A percentile compares a stretch with the other conserved stretches of the same genome.
Evolutionary conservation across 2,329 filamentous ascomycete genomes (phyloP).

Genomic region (Corynespora cassiicola): DNA sequence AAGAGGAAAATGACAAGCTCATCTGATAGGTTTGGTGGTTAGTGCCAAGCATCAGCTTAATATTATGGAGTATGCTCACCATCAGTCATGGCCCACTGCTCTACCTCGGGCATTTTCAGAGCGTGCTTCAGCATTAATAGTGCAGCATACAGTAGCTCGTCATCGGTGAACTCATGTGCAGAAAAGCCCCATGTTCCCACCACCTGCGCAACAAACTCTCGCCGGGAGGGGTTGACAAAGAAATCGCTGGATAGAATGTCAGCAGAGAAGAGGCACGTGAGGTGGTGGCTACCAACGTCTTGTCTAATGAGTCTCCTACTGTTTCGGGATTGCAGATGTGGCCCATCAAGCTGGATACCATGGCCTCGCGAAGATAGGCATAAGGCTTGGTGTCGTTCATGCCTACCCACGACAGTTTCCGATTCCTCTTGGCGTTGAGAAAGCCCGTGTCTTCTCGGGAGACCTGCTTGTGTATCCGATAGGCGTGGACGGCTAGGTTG

Average conservation of each 20-base stretch:
- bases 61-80: constrained; percentile 61
- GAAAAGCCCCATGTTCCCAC: constrained; percentile 87
- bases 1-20: constrained; percentile 85
- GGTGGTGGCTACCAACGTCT: constrained; percentile 55
- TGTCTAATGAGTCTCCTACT: constrained; percentile 66
- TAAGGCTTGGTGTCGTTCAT: constrained; percentile 85
- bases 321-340: constrained; percentile 79
- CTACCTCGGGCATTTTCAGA: constrained; percentile 79
- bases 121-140: constrained; percentile 90
- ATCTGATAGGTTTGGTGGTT: constrained; percentile 56
- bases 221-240: constrained; percentile 70
- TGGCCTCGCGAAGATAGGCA: constrained; percentile 87
- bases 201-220: constrained; percentile 69
- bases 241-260: constrained; percentile 60
- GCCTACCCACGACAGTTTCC: constrained; percentile 92
- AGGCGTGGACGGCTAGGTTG: constrained; percentile 81
- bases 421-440: constrained; percentile 73
- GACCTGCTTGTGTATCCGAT: constrained; percentile 79
- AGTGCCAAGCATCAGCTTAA: constrained; percentile 14
- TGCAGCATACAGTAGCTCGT: constrained; percentile 87
- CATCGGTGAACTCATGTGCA: constrained; percentile 86
- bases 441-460: constrained; percentile 75
- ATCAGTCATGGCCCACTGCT: constrained; percentile 78
- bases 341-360: constrained; percentile 91
- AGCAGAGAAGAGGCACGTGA: constrained; percentile 14